Evolutionary conservation across 345 rosid genomes (phyloP), one percentile per base, ranked within the genome.

Genomic region (Hirschfeldia incana): DNA sequence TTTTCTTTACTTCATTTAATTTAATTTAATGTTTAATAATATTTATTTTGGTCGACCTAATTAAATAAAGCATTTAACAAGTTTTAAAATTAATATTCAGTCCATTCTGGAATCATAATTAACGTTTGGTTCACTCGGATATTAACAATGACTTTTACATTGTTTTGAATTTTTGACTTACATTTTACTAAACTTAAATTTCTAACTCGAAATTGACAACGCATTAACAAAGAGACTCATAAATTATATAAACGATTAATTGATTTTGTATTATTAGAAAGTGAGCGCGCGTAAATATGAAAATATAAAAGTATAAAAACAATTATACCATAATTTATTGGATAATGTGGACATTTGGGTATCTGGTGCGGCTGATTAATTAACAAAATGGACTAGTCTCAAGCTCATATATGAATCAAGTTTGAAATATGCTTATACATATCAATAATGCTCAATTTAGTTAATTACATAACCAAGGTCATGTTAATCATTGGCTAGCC

Each of bases 281-380:
- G 42, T 36, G 42, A 34, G 37, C 21, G 21, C 21, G 21, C 21
- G 21, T 21, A 21, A 21, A 21, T 21, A 21, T 21, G 21, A 29
- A 29, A 29, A 29, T 29, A 36, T 7, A 36, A 36, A 8, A 36
- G 8, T 36, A 36, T 42, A 42, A 21, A 57, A 57, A 75, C 42
- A 37, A 28, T 29, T 15, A 7, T 37, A 66, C 15, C 0, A 33
- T 74, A 11, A 36, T 65, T 67, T 27, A 66, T 27, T 75, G 33
- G 59, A 57, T 39, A 16, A 4, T 15, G 36, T 30, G 59, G 55
- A 46, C 65, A 66, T 66, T 57, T 39, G 73, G 78, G 32, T 39
- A 75, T 39, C 69, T 42, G 73, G 44, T 76, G 32, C 67, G 44
- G 53, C 36, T 66, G 37, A 37, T 29, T 17, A 27, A 37, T 29